These are phyloP conservation scores for Stemphylium vesicarium DNA, from an alignment of 2,329 filamentous ascomycete genomes.

Conservation along the genomic window DNA sequence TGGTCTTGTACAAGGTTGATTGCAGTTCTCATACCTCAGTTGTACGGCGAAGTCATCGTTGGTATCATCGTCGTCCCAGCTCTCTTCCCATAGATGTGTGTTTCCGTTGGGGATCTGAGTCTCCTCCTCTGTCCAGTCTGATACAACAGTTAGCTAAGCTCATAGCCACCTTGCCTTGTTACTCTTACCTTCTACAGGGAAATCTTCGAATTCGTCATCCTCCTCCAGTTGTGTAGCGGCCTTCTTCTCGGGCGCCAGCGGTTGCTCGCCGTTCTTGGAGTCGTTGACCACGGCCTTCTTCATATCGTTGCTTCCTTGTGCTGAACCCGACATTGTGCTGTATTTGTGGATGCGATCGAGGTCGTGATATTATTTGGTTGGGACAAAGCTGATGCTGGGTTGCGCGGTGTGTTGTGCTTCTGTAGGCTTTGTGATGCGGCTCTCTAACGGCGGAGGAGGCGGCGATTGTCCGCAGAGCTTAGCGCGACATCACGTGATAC, in stretches of 20 bases:
- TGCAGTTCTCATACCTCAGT: constrained; percentile 71
- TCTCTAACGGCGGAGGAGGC: constrained; percentile 21
- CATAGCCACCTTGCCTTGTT: neutral
- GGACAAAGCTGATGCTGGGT: neutral
- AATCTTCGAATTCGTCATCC: constrained; percentile 99
- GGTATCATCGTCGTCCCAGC: constrained; percentile 98
- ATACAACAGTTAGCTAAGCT: constrained; percentile 14
- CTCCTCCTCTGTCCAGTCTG: constrained; percentile 90
- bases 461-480: constrained; percentile 20
- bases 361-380: neutral
- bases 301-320: constrained; percentile 46
- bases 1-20: neutral
- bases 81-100: constrained; percentile 97
- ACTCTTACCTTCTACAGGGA: constrained; percentile 84
- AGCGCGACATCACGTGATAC: constrained; percentile 28
- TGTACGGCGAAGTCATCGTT: constrained; percentile 95
- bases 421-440: constrained; percentile 25
- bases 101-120: constrained; percentile 79
- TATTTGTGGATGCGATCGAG: neutral
- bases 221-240: constrained; percentile 79
- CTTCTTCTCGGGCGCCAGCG: constrained; percentile 61
- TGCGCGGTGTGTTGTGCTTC: constrained; percentile 7
- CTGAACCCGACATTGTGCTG: constrained; percentile 56
- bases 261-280: constrained; percentile 51
- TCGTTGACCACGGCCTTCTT: constrained; percentile 50